Conservation (phyloP, 2,329 filamentous ascomycete genomes). For the Ascochyta pisi region DNA sequence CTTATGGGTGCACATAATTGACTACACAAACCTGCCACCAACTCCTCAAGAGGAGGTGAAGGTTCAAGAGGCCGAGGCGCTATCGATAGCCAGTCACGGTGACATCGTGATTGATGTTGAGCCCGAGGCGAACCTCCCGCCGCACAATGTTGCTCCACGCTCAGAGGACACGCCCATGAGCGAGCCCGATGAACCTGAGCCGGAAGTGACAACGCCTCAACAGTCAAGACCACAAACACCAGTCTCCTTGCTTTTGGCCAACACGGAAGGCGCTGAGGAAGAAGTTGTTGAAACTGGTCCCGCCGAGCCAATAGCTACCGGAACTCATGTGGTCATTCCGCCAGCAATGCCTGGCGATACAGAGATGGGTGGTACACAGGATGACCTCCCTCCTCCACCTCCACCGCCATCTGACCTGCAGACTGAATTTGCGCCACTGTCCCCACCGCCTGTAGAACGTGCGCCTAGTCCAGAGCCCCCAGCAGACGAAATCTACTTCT, state of each 20-base stretch:
- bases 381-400: constrained; percentile 31
- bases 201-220: constrained; percentile 7
- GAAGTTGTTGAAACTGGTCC: constrained; percentile 35
- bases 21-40: constrained; percentile 40
- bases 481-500: constrained; percentile 50
- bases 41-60: constrained; percentile 29
- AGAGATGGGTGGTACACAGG: constrained; percentile 47
- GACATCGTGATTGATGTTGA: not conserved
- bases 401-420: constrained; percentile 31
- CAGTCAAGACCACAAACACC: constrained; percentile 12
- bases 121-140: constrained; percentile 5
- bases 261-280: constrained; percentile 23
- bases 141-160: constrained; percentile 15
- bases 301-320: not conserved
- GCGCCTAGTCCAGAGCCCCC: constrained; percentile 30
- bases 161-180: constrained; percentile 50
- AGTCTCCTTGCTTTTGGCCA: not conserved
- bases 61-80: constrained; percentile 1
- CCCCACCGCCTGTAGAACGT: constrained; percentile 28
- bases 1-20: constrained; percentile 46
- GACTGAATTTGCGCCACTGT: constrained; percentile 25
- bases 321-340: constrained; percentile 21
- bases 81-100: not conserved
- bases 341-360: constrained; percentile 37
- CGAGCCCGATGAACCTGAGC: constrained; percentile 45